Base-by-base conservation (phyloP, 2,329 filamentous ascomycete species). In the Tolypocladium sp. region DNA sequence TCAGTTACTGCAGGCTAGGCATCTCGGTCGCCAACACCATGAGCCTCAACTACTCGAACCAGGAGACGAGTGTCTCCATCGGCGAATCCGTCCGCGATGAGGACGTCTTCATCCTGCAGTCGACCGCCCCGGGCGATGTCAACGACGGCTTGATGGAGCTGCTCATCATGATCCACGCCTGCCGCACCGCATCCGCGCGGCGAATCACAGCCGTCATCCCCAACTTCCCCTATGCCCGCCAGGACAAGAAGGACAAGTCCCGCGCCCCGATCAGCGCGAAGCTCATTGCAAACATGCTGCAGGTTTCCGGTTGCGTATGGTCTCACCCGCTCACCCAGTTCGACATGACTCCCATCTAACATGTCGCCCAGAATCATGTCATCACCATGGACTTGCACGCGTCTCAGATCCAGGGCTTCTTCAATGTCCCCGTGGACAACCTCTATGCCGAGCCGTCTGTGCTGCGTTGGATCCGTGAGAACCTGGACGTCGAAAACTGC, bases 81-180 rank as follows among this genome's bases (percentile, higher is more conserved):
- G 92, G 93, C 72, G 93, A 97, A 79, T 95, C 90, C 63, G 93
- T 97, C 58, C 85, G 93, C 76, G 93, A 97, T 73, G 93, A 97
- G 82, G 93, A 97, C 84, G 92, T 97, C 71, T 97, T 97, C 79
- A 96, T 97, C 68, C 82, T 97, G 61, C 93, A 97, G 77, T 96
- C 93, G 30, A 96, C 94, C 55, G 88, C 90, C 46, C 93, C 93
- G 2, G 92, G 93, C 72, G 92, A 97, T 72, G 95, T 97, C 78
- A 99, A 99, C 76, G 93, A 97, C 73, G 92, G 92, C 56, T 83
- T 99, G 61, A 97, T 99, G 93, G 93, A 99, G 77, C 84, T 97
- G 42, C 84, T 97, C 65, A 97, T 97, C 77, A 96, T 97, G 87
- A 95, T 97, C 75, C 95, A 96, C 71, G 93, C 93, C 63, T 97